Percentiles rank a stretch among this genome's conserved stretches.
Conservation (phyloP, 83 land plant species). For the Picea abies region DNA sequence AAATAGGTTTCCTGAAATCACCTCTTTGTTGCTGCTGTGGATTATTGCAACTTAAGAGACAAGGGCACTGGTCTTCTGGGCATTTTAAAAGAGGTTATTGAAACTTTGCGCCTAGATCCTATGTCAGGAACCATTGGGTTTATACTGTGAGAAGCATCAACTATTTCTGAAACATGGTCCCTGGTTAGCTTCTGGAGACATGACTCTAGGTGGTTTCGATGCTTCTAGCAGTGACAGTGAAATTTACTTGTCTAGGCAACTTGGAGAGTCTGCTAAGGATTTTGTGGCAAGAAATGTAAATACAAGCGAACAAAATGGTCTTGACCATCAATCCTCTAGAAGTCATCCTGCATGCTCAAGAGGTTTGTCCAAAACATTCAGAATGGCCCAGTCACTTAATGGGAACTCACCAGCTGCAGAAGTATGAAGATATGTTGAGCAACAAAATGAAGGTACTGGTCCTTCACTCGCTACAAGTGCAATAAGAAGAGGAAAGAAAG, state of each 20-base stretch:
- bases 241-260: constrained; percentile 38
- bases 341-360: constrained; percentile 3
- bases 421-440: constrained; percentile 5
- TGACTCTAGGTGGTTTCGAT: constrained; percentile 63
- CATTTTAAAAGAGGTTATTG: constrained; percentile 40
- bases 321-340: not conserved
- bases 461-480: not conserved
- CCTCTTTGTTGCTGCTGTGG: constrained; percentile 71
- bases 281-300: constrained; percentile 18
- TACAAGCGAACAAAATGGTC: constrained; percentile 18
- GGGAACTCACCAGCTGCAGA: constrained; percentile 19
- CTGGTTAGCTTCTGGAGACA: constrained; percentile 37
- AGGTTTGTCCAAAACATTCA: not conserved
- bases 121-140: constrained; percentile 52
- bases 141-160: constrained; percentile 65
- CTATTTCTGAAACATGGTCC: constrained; percentile 53
- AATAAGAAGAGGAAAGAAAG: constrained; percentile 40
- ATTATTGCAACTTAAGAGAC: constrained; percentile 20
- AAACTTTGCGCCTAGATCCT: constrained; percentile 30
- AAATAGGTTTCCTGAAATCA: constrained; percentile 55
- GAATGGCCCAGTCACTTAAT: constrained; percentile 10
- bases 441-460: constrained; percentile 16
- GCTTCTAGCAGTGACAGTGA: constrained; percentile 92
- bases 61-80: constrained; percentile 25
- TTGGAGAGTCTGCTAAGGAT: constrained; percentile 9